phyloP scores from a whole-genome alignment of 2,329 filamentous ascomycete species.

The Claviceps maximensis region DNA sequence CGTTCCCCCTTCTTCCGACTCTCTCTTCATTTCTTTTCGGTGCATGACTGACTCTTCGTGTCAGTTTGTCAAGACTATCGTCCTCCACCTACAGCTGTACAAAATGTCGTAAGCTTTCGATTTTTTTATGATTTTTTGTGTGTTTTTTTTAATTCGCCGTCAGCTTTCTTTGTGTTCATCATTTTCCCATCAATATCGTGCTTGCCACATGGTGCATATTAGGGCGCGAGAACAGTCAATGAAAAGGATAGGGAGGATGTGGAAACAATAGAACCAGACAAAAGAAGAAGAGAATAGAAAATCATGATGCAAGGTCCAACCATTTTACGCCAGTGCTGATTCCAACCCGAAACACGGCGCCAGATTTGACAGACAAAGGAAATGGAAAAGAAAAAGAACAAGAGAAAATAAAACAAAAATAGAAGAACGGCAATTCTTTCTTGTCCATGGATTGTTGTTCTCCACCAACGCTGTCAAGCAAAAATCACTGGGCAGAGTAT shows the following conservation, averaged over 20 bases:
- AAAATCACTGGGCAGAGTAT: background rate
- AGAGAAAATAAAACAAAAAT: conserved; percentile 6
- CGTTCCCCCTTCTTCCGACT: background rate
- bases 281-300: background rate
- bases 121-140: background rate
- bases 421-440: conserved; percentile 7
- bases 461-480: background rate
- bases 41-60: background rate
- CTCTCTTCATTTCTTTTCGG: background rate
- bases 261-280: conserved; percentile 4
- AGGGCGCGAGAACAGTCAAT: conserved; percentile 10
- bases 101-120: background rate
- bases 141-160: background rate
- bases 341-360: conserved; percentile 17
- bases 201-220: conserved; percentile 7
- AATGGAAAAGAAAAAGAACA: conserved; percentile 11
- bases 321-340: conserved; percentile 11
- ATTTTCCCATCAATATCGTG: background rate
- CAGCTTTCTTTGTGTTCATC: background rate
- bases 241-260: conserved; percentile 1
- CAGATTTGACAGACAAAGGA: conserved; percentile 17
- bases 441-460: conserved; percentile 9
- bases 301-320: conserved; percentile 8
- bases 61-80: background rate
- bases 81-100: background rate